These are phyloP conservation scores for Phlebiopsis gigantea DNA, from an alignment of 768 basidiomycete genomes.

Conservation along the genomic window DNA sequence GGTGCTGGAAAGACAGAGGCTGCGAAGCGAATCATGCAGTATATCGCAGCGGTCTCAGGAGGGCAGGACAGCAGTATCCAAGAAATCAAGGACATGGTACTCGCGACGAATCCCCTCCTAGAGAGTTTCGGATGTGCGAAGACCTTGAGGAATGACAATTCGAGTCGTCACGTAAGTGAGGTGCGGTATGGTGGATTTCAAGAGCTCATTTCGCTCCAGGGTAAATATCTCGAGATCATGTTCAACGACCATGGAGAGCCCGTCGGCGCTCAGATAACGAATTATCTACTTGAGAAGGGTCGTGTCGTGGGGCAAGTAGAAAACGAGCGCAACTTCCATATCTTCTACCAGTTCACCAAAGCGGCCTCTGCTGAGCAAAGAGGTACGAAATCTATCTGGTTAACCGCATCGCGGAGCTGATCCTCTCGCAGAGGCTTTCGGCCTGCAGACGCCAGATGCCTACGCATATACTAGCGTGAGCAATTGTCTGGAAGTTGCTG, in stretches of 20 bases:
- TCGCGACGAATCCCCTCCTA: slow-evolving; percentile 94
- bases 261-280: slow-evolving; percentile 96
- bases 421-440: slow-evolving; percentile 72
- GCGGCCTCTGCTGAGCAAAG: slow-evolving; percentile 85
- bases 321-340: slow-evolving; percentile 96
- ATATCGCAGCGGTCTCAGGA: slow-evolving; percentile 95
- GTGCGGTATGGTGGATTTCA: not conserved
- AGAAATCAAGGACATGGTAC: slow-evolving; percentile 98
- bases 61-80: slow-evolving; percentile 87
- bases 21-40: slow-evolving; percentile 99
- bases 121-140: slow-evolving; percentile 99
- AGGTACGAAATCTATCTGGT: slow-evolving; percentile 42
- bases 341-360: slow-evolving; percentile 99
- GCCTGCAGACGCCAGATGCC: slow-evolving; percentile 91
- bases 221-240: slow-evolving; percentile 99
- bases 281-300: slow-evolving; percentile 96
- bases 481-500: slow-evolving; percentile 86
- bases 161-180: slow-evolving; percentile 86
- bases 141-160: slow-evolving; percentile 98
- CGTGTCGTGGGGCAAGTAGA: slow-evolving; percentile 95
- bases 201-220: slow-evolving; percentile 42
- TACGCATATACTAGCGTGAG: slow-evolving; percentile 92
- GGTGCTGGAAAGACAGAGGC: slow-evolving; percentile 99
- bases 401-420: not conserved
- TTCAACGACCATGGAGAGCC: slow-evolving; percentile 92